phyloP scores from a whole-genome alignment of 768 basidiomycete species.

The Hortiboletus campestris region DNA sequence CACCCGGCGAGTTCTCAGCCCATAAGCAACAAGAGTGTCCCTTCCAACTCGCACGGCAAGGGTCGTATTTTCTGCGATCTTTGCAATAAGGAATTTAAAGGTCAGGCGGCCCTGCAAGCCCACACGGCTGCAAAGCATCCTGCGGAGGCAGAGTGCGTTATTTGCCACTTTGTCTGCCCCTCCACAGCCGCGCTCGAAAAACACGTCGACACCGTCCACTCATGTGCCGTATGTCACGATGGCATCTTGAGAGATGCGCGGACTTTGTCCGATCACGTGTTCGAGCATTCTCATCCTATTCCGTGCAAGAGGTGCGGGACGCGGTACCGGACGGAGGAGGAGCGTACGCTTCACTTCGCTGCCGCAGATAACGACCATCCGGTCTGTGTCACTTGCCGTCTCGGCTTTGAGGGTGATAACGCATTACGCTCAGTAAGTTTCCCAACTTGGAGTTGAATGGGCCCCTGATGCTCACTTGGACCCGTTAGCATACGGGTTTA shows the following conservation, averaged over 20 bases:
- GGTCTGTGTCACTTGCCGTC: conserved; percentile 31
- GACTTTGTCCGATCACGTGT: conserved; percentile 29
- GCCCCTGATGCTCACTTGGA: conserved; percentile 9
- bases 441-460: conserved; percentile 2
- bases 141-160: conserved; percentile 17
- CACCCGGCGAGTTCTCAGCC: conserved; percentile 22
- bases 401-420: conserved; percentile 37
- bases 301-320: conserved; percentile 30
- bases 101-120: conserved; percentile 20
- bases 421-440: conserved; percentile 30
- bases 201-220: conserved; percentile 28
- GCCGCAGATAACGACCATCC: conserved; percentile 39
- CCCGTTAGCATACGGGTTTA: conserved; percentile 18
- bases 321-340: conserved; percentile 36
- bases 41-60: conserved; percentile 7
- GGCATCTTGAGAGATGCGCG: conserved; percentile 27
- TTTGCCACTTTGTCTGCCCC: conserved; percentile 24
- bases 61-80: conserved; percentile 14
- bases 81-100: conserved; percentile 25
- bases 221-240: conserved; percentile 28
- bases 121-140: conserved; percentile 27
- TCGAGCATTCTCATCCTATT: conserved; percentile 27
- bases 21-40: neutral
- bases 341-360: conserved; percentile 37
- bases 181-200: conserved; percentile 24